Evolutionary conservation across 1,284 basidiomycete genomes (phyloP).

Genomic region (Malassezia equina): DNA sequence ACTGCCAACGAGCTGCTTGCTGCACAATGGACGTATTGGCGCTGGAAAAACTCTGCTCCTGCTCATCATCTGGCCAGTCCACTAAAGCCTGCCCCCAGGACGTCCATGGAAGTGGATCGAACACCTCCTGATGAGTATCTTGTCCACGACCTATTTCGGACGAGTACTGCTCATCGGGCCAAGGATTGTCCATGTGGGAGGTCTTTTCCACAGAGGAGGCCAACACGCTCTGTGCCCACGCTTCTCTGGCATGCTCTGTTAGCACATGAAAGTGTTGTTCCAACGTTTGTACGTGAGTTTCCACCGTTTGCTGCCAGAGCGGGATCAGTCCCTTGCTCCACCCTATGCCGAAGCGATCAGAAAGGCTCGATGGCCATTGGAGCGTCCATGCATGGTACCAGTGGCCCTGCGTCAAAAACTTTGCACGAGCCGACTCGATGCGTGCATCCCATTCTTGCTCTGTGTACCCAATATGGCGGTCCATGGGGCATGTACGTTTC

Average conservation of each 20-base stretch:
- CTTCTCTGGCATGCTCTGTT: neutral
- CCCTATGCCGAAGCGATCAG: neutral
- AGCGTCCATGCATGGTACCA: neutral
- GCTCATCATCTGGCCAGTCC: neutral
- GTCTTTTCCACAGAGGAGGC: neutral
- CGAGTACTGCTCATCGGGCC: neutral
- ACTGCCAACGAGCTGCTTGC: neutral
- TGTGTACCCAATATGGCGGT: neutral
- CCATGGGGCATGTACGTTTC: neutral
- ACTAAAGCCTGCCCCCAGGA: neutral
- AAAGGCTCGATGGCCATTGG: neutral
- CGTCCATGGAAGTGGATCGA: conserved; percentile 10
- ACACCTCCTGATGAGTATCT: neutral
- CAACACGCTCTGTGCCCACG: neutral
- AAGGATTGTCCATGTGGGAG: neutral
- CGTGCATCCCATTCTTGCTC: neutral
- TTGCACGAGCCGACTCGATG: neutral
- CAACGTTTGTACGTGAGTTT: neutral
- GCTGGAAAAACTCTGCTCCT: conserved; percentile 8
- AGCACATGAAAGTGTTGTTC: neutral
- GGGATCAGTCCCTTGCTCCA: neutral
- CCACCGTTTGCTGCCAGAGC: neutral
- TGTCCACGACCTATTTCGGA: conserved; percentile 8
- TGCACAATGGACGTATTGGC: conserved; percentile 6
- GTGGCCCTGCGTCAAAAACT: neutral